Evolutionary conservation across 495 filamentous ascomycete species (phyloP), one percentile per base, ranked within the genome.

Genomic region (Penicillium lividum): DNA sequence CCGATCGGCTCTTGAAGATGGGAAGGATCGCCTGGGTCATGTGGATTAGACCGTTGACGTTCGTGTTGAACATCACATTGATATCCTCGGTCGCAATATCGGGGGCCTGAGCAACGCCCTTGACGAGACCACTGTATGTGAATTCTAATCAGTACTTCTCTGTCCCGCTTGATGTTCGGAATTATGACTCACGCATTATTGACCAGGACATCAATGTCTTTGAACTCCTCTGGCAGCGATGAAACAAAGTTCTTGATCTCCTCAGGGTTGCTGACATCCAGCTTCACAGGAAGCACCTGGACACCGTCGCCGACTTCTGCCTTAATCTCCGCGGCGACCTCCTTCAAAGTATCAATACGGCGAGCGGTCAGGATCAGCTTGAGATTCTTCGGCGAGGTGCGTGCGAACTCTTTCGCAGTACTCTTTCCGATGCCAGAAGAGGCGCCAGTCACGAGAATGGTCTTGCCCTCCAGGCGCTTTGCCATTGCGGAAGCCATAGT

Each of bases 21-120:
- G 87, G 84, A 18, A 98, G 82, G 48, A 97, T 77, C 30, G 90
- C 91, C 79, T 98, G 94, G 7, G 94, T 98, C 90, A 98, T 94
- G 80, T 92, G 89, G 77, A 98, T 95, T 25, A 98, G 80, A 16
- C 94, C 94, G 3, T 86, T 92, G 49, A 97, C 93, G 73, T 98
- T 98, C 51, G 94, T 97, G 49, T 82, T 74, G 65, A 97, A 87
- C 93, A 98, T 97, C 72, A 85, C 68, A 63, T 88, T 80, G 59
- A 97, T 88, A 78, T 98, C 93, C 59, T 87, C 87, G 65, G 90
- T 80, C 31, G 74, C 80, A 68, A 98, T 97, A 47, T 89, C 81
- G 54, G 92, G 92, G 1, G 92, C 91, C 70, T 91, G 86, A 22
- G 89, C 94, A 48, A 96, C 84, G 61, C 92, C 92, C 74, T 89